Evolutionary conservation across 2,329 filamentous ascomycete species (phyloP).

Genomic region (Byssothecium circinans): DNA sequence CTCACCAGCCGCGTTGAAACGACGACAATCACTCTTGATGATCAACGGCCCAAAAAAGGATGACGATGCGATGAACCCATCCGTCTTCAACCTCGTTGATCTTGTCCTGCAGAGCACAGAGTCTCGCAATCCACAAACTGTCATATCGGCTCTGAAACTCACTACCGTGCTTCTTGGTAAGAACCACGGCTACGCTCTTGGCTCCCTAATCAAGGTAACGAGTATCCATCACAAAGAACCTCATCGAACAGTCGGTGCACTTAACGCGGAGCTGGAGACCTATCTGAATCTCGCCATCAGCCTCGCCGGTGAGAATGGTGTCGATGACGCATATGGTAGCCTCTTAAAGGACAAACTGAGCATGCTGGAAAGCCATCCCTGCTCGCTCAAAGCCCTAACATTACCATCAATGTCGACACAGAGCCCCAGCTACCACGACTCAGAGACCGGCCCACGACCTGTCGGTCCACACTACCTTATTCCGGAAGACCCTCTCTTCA

Average conservation of each 20-base stretch:
- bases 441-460: slow-evolving; percentile 60
- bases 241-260: slow-evolving; percentile 69
- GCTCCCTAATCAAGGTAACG: slow-evolving; percentile 72
- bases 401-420: slow-evolving; percentile 63
- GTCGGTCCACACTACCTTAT: slow-evolving; percentile 62
- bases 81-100: slow-evolving; percentile 91
- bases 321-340: slow-evolving; percentile 72
- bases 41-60: slow-evolving; percentile 77
- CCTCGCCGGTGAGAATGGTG: slow-evolving; percentile 68
- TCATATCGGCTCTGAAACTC: slow-evolving; percentile 84
- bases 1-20: slow-evolving; percentile 68
- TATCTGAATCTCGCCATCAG: slow-evolving; percentile 69
- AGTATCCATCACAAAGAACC: slow-evolving; percentile 56
- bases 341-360: slow-evolving; percentile 71
- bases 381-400: slow-evolving; percentile 68
- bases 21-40: slow-evolving; percentile 86
- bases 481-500: slow-evolving; percentile 62
- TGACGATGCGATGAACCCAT: slow-evolving; percentile 75
- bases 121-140: slow-evolving; percentile 84
- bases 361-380: slow-evolving; percentile 71
- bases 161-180: slow-evolving; percentile 82
- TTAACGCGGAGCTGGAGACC: slow-evolving; percentile 73
- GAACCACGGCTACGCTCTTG: slow-evolving; percentile 83
- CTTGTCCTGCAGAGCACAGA: slow-evolving; percentile 81
- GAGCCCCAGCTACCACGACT: slow-evolving; percentile 51